These are phyloP conservation scores for Ogataea chonburiensis DNA, from an alignment of 805 yeast species.

Conservation along the genomic window DNA sequence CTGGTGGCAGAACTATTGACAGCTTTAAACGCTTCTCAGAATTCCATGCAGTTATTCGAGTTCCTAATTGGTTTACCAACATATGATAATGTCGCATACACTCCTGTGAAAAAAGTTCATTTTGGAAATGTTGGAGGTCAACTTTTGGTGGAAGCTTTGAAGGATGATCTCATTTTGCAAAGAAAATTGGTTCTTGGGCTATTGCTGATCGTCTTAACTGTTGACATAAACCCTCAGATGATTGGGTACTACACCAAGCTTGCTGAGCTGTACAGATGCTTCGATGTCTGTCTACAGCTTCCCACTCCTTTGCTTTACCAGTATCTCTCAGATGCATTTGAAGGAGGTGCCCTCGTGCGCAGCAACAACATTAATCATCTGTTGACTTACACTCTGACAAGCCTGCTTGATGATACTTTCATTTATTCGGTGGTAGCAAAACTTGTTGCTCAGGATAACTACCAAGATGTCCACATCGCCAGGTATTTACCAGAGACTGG, in stretches of 20 bases:
- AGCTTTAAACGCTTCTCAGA: slow-evolving; percentile 39
- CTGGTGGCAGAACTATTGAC: slow-evolving; percentile 40
- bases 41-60: slow-evolving; percentile 37
- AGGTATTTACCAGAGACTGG: slow-evolving; percentile 27
- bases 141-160: slow-evolving; percentile 22
- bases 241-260: slow-evolving; percentile 24
- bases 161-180: slow-evolving; percentile 19
- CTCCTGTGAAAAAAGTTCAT: slow-evolving; percentile 20
- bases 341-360: slow-evolving; percentile 28
- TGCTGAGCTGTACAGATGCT: slow-evolving; percentile 13
- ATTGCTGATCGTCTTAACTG: slow-evolving; percentile 30
- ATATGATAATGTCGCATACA: slow-evolving; percentile 19
- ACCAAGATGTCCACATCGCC: slow-evolving; percentile 17
- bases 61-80: slow-evolving; percentile 34
- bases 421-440: slow-evolving; percentile 24
- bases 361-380: slow-evolving; percentile 26
- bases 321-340: slow-evolving; percentile 17
- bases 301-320: slow-evolving; percentile 2
- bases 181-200: slow-evolving; percentile 27
- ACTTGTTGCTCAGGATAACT: slow-evolving; percentile 15
- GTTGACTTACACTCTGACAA: slow-evolving; percentile 16
- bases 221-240: slow-evolving; percentile 33
- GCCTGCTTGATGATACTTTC: slow-evolving; percentile 22
- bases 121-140: slow-evolving; percentile 29
- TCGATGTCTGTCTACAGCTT: slow-evolving; percentile 5